These are phyloP conservation scores for Nemania serpens DNA, from an alignment of 2,329 filamentous ascomycete species.

Conservation along the genomic window DNA sequence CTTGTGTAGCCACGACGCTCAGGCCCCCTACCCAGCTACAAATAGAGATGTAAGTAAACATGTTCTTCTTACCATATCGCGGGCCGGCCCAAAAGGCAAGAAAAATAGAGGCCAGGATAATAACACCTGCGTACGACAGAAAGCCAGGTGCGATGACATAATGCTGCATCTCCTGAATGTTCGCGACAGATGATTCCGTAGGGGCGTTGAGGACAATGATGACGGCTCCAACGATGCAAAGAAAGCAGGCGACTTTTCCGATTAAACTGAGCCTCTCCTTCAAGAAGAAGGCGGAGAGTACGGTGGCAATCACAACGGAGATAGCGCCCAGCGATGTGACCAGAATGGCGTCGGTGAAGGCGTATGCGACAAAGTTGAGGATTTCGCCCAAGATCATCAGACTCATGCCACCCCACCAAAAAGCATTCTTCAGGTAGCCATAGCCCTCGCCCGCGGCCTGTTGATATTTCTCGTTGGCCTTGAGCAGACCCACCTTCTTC, in stretches of 20 bases:
- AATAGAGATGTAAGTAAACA: conserved; percentile 96
- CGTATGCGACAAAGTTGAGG: conserved; percentile 96
- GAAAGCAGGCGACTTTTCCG: conserved; percentile 93
- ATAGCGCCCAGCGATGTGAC: conserved; percentile 91
- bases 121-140: conserved; percentile 79
- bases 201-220: conserved; percentile 96
- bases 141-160: conserved; percentile 89
- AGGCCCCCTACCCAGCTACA: conserved; percentile 94
- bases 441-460: conserved; percentile 96
- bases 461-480: conserved; percentile 94
- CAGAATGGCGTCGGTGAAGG: conserved; percentile 94
- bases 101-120: conserved; percentile 73
- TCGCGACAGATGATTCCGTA: conserved; percentile 77
- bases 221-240: conserved; percentile 90
- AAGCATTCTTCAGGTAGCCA: conserved; percentile 92
- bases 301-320: conserved; percentile 88
- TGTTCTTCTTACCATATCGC: conserved; percentile 91
- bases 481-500: conserved; percentile 90
- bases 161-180: conserved; percentile 90
- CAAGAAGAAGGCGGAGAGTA: conserved; percentile 91
- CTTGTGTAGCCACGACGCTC: conserved; percentile 94
- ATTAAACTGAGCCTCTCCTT: conserved; percentile 96
- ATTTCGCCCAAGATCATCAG: conserved; percentile 97
- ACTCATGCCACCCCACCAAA: conserved; percentile 95
- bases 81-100: conserved; percentile 82